Base-by-base conservation (phyloP, 768 basidiomycete genomes). In the Tulasnella sp. region DNA sequence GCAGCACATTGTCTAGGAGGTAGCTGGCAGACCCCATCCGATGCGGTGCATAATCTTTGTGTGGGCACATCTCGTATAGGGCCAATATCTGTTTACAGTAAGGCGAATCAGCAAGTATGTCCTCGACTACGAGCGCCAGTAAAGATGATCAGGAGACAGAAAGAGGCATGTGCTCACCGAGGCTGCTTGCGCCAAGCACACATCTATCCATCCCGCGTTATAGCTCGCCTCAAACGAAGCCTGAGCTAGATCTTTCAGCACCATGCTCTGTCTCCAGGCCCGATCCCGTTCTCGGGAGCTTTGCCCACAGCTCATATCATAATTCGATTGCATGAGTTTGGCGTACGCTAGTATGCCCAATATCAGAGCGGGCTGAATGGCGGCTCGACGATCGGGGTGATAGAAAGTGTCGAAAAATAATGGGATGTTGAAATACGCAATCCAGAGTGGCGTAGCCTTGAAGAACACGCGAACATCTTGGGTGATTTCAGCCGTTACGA, bases 161-260 rank as follows among this genome's bases (percentile, higher is more conserved):
- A 24, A 7, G 21, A 8, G n/a, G 8, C 19, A 27, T 24, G 19
- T 19, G 21, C 50, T n/a, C 30, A 52, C 50, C 59, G 51, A 62
- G 19, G 62, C 62, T 41, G 62, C 62, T 41, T 62, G 62, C 3
- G 62, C 62, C 4, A 62, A 29, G 12, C 30, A 24, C 7, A 38
- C n/a, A 24, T 53, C 58, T 30, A 62, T 55, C 49, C 57, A 62
- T 19, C 58, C 58, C 12, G 62, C 49, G 41, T 62, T 59, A 41
- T 52, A 59, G 7, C 55, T 59, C 12, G 58, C 49, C 22, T 62
- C 58, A 17, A 52, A 49, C 22, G 58, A 38, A 15, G 62, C 57
- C 30, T 59, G 57, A 1, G 62, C 62, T 21, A 60, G 29, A 22
- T 62, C 62, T 27, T 42, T 45, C 25, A 62, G 48, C 44, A 60